Conservation (phyloP, 225 moss, liverwort and hornwort genomes). For the Rhytidiadelphus loreus region DNA sequence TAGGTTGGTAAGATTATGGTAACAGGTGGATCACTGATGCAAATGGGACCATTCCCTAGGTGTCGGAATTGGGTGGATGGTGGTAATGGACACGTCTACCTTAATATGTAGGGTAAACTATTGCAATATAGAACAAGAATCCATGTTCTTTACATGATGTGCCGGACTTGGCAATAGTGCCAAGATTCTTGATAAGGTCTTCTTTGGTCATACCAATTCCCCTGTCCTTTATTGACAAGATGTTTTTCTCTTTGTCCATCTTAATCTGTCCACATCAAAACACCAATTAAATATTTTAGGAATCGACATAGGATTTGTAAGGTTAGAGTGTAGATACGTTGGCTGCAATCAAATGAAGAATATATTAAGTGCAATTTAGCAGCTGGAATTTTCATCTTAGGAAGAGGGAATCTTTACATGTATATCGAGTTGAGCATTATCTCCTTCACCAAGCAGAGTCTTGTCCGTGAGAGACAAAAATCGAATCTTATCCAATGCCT, state of each 20-base stretch:
- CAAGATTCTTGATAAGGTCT: slow-evolving; percentile 81
- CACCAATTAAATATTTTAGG: background rate
- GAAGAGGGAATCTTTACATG: slow-evolving; percentile 14
- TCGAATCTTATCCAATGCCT: slow-evolving; percentile 80
- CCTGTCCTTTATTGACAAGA: slow-evolving; percentile 55
- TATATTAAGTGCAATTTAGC: background rate
- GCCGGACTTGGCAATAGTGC: slow-evolving; percentile 84
- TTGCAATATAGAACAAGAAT: background rate
- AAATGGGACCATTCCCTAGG: no score
- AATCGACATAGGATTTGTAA: background rate
- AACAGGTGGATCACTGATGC: no score
- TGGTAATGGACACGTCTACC: no score
- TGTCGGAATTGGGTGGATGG: no score
- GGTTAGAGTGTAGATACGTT: background rate
- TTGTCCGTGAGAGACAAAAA: slow-evolving; percentile 60
- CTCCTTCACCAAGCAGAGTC: slow-evolving; percentile 53
- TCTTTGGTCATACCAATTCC: slow-evolving; percentile 92
- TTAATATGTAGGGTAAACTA: background rate
- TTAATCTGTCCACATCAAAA: slow-evolving; percentile 38
- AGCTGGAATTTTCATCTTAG: background rate
- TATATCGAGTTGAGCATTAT: slow-evolving; percentile 50
- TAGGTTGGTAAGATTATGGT: no score
- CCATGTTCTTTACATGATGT: slow-evolving; percentile 31
- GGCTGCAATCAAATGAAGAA: background rate
- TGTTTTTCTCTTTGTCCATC: slow-evolving; percentile 51